A percentile compares a stretch with the other conserved stretches of the same genome.
Conservation (phyloP, 257 asterid genomes). For the Schizonepeta tenuifolia region DNA sequence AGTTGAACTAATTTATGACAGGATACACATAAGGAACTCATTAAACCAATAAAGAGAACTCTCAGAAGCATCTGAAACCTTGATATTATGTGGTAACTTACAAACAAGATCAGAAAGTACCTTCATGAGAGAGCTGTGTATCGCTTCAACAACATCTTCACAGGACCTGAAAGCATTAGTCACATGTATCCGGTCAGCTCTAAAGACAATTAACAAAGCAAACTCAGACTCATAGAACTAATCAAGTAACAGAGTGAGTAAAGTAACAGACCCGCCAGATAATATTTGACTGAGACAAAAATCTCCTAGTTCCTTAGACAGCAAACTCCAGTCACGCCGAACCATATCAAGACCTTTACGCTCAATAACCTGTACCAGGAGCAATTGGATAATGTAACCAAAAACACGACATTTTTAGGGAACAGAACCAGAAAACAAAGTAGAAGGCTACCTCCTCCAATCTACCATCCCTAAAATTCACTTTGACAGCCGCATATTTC, state of each 20-base stretch:
- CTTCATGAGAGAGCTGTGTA: conserved; percentile 85
- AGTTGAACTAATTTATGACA: not conserved
- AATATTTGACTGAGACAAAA: conserved; percentile 91
- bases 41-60: conserved; percentile 18
- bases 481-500: conserved; percentile 97
- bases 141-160: conserved; percentile 90
- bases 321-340: conserved; percentile 98
- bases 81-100: conserved; percentile 23
- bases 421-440: conserved; percentile 30
- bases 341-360: conserved; percentile 99
- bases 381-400: conserved; percentile 28
- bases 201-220: conserved; percentile 10
- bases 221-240: not conserved
- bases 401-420: conserved; percentile 19
- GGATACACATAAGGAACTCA: not conserved
- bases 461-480: conserved; percentile 79
- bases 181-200: conserved; percentile 26
- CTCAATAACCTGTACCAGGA: conserved; percentile 68
- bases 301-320: conserved; percentile 94
- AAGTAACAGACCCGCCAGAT: conserved; percentile 75
- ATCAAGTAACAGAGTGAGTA: conserved; percentile 6
- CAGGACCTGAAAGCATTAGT: conserved; percentile 68
- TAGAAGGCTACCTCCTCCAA: conserved; percentile 64
- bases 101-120: conserved; percentile 44
- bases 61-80: conserved; percentile 19